Base-by-base conservation (phyloP, 306 rosid species). In the Citrullus amarus region DNA sequence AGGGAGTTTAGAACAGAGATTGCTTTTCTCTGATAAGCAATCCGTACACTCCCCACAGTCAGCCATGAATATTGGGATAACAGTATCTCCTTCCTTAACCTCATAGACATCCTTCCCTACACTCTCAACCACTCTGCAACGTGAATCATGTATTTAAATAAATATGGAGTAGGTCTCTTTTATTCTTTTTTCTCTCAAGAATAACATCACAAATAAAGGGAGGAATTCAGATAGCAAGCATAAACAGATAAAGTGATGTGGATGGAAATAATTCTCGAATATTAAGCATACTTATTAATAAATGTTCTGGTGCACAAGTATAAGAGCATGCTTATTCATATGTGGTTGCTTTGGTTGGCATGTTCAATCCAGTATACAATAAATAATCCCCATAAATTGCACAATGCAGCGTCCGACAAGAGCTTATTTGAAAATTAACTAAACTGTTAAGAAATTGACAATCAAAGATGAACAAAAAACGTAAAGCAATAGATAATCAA, bases 111-210 rank as follows among this genome's bases (percentile, higher is more conserved):
- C 85, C 55, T 85, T 90, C 67, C 97, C 98, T 55, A 90, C 90
- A 80, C 95, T 90, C 82, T 94, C 97, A 80, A 92, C 95, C 77
- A 90, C 83, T 83, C 97, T 93, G 39, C 43, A 50, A 59, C 78
- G 73, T 41, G 70, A 12, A 28, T 15, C 55, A 7, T 58, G 36
- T 22, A 58, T 11, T 10, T 11, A 12, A 10, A 48, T 58, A 3
- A 58, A 58, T 58, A 13, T 20, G 15, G 14, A n/a, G 16, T 30
- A 20, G 63, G 14, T 22, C 34, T n/a, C 30, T 58, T 22, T 20
- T 20, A 0, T 57, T 17, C 55, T 3, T 51, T 51, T 15, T 51
- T 51, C 54, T 48, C 13, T 13, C 54, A 48, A 12, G 14, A 48
- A 48, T 48, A 48, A 48, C 54, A 11, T 48, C 17, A 3, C 51